A percentile compares a stretch with the other conserved stretches of the same genome.
These are phyloP conservation scores for Candolleomyces aberdarensis DNA, from an alignment of 768 basidiomycete species.

Conservation along the genomic window DNA sequence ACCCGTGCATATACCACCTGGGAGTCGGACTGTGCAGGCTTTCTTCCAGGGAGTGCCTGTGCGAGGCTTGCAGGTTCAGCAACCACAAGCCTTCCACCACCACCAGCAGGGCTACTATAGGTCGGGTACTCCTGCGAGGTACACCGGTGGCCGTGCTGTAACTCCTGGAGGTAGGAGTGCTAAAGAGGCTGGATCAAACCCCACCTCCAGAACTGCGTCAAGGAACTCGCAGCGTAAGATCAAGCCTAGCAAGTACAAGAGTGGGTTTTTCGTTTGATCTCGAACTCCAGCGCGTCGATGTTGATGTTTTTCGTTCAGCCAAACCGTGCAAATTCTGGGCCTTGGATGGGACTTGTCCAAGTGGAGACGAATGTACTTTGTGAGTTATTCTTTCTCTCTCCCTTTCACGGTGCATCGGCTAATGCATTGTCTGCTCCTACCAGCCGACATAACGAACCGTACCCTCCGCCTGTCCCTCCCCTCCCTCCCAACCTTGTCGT, in stretches of 20 bases:
- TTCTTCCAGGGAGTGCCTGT: not conserved
- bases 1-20: constrained; percentile 4
- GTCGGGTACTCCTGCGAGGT: not conserved
- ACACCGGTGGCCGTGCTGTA: not conserved
- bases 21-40: not conserved
- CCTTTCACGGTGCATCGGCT: not conserved
- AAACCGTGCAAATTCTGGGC: constrained; percentile 60
- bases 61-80: not conserved
- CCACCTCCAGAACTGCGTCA: constrained; percentile 16
- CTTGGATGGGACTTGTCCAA: constrained; percentile 44
- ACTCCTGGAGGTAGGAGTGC: not conserved
- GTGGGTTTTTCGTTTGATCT: constrained; percentile 22
- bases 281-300: not conserved
- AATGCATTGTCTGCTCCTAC: constrained; percentile 3
- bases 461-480: not conserved
- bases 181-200: not conserved
- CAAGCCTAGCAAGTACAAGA: constrained; percentile 39
- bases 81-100: not conserved
- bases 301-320: constrained; percentile 31
- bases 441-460: constrained; percentile 45
- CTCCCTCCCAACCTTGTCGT: constrained; percentile 10
- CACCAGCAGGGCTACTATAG: constrained; percentile 2
- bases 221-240: constrained; percentile 25
- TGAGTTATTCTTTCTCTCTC: constrained; percentile 26
- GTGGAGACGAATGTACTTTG: constrained; percentile 59